These are phyloP conservation scores for Alternaria sp. DNA, from an alignment of 2,329 filamentous ascomycete genomes.

Conservation along the genomic window DNA sequence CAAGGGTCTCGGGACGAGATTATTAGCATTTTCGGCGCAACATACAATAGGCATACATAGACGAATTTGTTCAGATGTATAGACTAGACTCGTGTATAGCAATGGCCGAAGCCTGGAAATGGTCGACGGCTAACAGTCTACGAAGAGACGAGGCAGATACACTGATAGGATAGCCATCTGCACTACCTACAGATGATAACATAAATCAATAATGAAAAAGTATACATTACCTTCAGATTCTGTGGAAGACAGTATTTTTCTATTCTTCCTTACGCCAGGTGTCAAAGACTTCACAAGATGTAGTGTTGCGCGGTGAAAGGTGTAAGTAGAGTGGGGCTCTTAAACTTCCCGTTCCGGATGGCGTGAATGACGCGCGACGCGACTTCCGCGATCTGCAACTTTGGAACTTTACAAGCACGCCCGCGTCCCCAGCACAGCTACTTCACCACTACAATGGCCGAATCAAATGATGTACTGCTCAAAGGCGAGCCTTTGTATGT, in stretches of 20 bases:
- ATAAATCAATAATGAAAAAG: neutral
- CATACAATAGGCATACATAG: neutral
- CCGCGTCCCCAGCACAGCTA: neutral
- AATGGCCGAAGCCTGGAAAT: neutral
- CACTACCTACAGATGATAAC: neutral
- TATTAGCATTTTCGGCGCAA: constrained; percentile 8
- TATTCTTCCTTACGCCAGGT: neutral
- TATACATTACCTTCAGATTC: neutral
- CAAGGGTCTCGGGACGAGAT: neutral
- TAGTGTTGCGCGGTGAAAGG: neutral
- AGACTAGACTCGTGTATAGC: neutral
- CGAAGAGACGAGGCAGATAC: neutral
- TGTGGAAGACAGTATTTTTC: neutral
- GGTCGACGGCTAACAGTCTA: neutral
- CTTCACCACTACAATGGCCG: constrained; percentile 18
- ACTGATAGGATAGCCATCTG: neutral
- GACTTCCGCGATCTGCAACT: constrained; percentile 22
- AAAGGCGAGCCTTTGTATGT: constrained; percentile 40
- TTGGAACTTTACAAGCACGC: constrained; percentile 6
- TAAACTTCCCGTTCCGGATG: constrained; percentile 25
- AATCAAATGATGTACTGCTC: constrained; percentile 30
- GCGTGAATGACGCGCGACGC: constrained; percentile 25
- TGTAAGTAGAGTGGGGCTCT: constrained; percentile 6
- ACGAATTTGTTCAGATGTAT: neutral
- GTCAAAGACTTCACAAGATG: neutral